phyloP scores from a whole-genome alignment of 805 yeast species.

The Sugiyamaella americana region DNA sequence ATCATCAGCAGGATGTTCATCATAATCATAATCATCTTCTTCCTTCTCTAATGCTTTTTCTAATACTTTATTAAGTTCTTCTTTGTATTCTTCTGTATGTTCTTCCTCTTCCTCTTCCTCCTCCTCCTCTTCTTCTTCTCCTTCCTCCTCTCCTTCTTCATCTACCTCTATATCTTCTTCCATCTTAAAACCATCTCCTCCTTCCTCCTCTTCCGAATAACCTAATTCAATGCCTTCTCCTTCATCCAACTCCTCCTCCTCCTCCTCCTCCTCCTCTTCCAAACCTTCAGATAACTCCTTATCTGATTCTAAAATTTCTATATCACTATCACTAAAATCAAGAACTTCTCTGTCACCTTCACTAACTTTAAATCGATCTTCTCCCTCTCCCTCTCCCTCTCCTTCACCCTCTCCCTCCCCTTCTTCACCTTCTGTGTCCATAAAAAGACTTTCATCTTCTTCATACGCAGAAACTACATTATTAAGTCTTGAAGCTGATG shows the following conservation, averaged over 20 bases:
- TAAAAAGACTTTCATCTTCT: slow-evolving; percentile 8
- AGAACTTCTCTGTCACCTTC: slow-evolving; percentile 1
- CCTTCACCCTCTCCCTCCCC: slow-evolving; percentile 9
- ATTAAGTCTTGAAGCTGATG: slow-evolving; percentile 8
- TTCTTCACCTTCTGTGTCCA: slow-evolving; percentile 6
- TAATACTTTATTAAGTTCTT: background rate
- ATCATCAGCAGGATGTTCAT: background rate
- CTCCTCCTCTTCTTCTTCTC: slow-evolving; percentile 1
- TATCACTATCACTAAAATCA: slow-evolving; percentile 1
- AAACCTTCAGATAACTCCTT: background rate
- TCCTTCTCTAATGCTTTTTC: background rate
- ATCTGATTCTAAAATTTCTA: background rate
- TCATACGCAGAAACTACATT: slow-evolving; percentile 10
- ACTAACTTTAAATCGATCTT: background rate
- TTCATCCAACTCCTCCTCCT: background rate
- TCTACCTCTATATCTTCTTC: slow-evolving; percentile 9
- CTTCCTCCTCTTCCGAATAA: slow-evolving; percentile 3
- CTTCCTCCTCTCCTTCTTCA: slow-evolving; percentile 3
- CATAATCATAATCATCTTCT: background rate
- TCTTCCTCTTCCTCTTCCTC: too few species aligned
- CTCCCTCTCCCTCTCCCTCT: slow-evolving; percentile 7
- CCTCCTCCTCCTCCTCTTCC: slow-evolving; percentile 2
- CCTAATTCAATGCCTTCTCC: background rate
- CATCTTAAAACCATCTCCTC: slow-evolving; percentile 1
- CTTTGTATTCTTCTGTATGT: background rate